phyloP scores from a whole-genome alignment of 768 basidiomycete species.

The Stropharia rugosoannulata region DNA sequence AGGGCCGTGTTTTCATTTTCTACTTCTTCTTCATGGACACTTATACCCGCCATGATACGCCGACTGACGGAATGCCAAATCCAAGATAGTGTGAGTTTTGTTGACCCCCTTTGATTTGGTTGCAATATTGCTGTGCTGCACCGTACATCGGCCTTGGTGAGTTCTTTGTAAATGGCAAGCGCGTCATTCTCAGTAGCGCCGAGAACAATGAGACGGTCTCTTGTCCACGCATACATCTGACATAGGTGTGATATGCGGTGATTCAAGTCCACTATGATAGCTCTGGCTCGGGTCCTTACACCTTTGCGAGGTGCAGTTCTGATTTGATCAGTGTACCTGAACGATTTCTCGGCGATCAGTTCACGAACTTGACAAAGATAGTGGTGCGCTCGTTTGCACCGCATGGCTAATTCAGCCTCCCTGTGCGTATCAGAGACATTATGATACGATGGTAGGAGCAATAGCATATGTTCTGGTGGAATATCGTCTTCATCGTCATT shows the following conservation, averaged over 20 bases:
- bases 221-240: constrained; percentile 1
- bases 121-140: constrained; percentile 13
- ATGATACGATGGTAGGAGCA: background rate
- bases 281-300: background rate
- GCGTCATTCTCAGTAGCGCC: background rate
- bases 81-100: constrained; percentile 2
- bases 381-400: background rate
- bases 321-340: constrained; percentile 2
- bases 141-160: constrained; percentile 6
- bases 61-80: constrained; percentile 10
- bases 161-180: background rate
- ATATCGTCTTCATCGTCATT: background rate
- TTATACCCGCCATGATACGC: background rate
- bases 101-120: constrained; percentile 12
- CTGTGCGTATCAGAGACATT: background rate
- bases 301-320: background rate
- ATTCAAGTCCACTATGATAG: background rate
- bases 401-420: background rate
- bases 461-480: background rate
- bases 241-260: background rate
- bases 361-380: background rate
- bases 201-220: background rate
- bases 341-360: constrained; percentile 7
- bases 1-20: background rate
- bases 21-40: background rate